Base-by-base conservation (phyloP, 1,284 basidiomycete species). In the Ganoderma sinense region DNA sequence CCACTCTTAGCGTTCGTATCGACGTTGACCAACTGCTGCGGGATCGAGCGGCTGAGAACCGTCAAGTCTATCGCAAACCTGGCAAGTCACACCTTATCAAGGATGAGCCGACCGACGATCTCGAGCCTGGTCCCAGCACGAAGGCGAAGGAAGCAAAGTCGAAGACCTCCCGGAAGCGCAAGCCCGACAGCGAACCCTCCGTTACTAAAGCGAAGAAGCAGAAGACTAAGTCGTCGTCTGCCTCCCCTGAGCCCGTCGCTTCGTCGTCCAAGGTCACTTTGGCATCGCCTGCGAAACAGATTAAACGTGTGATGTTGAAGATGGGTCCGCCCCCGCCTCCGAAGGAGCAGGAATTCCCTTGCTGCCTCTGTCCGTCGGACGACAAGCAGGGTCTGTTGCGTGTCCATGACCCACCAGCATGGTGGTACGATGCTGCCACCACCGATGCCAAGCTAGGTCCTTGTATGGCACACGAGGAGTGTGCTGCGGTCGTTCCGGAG, bases 1-100 rank as follows among this genome's bases (percentile, higher is more conserved):
- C 4, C 43, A n/a, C 45, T 4, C 2, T 13, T 71, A 97, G 96
- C 75, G 97, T 98, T 33, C 91, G 91, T 36, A 97, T 98, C 76
- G 93, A 98, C 71, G 94, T 98, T 36, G 94, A 97, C 76, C 90
- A 92, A 69, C 85, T 96, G 31, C 79, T 97, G n/a, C 83, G 77
- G 3, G 90, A 93, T 69, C 85, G 88, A 20, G 89, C 87, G 62
- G 83, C 82, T 6, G 88, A 89, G 73, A 78, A 55, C 70, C 76
- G 41, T 74, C 77, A 75, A 60, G 68, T 72, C 13, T 73, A 63
- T 23, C 72, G 66, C 29, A 61, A 71, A 36, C 65, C 74, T 31
- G 62, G 66, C 60, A 64, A 70, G 39, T 67, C 67, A 20, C 64
- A 41, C 2, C 60, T 65, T 1, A 62, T 62, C 41, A 70, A 69